Evolutionary conservation across 805 yeast species (phyloP).

Genomic region (Nakazawaea populi): DNA sequence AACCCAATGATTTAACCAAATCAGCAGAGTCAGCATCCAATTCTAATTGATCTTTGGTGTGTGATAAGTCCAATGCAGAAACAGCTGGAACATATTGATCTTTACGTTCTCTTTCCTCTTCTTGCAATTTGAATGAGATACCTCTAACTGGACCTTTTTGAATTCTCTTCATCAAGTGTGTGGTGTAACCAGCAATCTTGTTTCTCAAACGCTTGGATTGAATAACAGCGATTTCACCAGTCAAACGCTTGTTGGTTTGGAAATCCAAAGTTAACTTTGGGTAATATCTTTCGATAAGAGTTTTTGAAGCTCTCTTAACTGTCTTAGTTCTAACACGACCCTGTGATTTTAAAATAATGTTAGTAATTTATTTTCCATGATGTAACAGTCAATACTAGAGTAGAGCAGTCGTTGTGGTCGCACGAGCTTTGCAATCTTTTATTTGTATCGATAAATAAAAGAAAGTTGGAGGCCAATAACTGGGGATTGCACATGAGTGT

Average conservation of each 20-base stretch:
- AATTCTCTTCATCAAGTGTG: slow-evolving; percentile 99
- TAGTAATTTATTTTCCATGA: not conserved
- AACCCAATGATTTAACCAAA: slow-evolving; percentile 90
- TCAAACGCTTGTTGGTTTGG: slow-evolving; percentile 99
- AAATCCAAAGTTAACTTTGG: slow-evolving; percentile 99
- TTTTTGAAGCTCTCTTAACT: slow-evolving; percentile 99
- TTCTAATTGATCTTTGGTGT: slow-evolving; percentile 93
- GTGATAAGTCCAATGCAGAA: slow-evolving; percentile 97
- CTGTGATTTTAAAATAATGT: slow-evolving; percentile 33
- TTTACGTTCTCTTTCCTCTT: slow-evolving; percentile 99
- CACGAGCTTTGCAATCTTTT: no score
- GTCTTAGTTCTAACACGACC: slow-evolving; percentile 99
- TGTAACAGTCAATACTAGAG: no score
- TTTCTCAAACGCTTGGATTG: slow-evolving; percentile 99
- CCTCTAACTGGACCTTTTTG: slow-evolving; percentile 99
- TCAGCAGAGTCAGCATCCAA: slow-evolving; percentile 96
- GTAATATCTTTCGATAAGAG: slow-evolving; percentile 98
- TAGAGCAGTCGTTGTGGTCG: no score
- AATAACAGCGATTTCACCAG: slow-evolving; percentile 97
- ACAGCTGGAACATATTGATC: slow-evolving; percentile 99
- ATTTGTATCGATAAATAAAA: no score
- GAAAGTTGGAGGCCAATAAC: no score
- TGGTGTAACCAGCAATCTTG: slow-evolving; percentile 99
- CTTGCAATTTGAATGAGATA: slow-evolving; percentile 99
- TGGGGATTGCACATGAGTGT: no score